Base-by-base conservation (phyloP, 2,329 filamentous ascomycete genomes). In the Cladosporium colombiae region DNA sequence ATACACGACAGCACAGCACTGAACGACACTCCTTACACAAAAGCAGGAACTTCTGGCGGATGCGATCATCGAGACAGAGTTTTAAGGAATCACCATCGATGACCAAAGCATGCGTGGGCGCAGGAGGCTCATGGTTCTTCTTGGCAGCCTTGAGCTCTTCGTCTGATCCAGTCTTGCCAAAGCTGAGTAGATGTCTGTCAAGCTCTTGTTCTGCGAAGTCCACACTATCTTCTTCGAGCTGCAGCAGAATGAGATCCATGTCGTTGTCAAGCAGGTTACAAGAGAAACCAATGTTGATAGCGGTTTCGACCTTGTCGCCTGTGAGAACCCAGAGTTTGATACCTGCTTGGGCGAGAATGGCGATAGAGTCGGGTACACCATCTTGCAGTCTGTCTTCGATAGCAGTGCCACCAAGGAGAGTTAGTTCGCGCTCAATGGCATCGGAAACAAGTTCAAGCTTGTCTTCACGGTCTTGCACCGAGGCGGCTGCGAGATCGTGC, bases 261-360 rank as follows among this genome's bases (percentile, higher is more conserved):
- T 97, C 92, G 78, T 97, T 99, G 79, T 94, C 93, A 64, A 99
- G 86, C 35, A 99, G 84, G 73, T 99, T 99, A 82, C 96, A 99
- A 13, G 96, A 99, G 80, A 98, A 99, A 2, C 95, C 95, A 75
- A 99, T 99, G 81, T 99, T 99, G 87, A 99, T 99, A 66, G 96
- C 95, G 27, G 95, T 99, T 80, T 99, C 95, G 35, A 98, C 94
- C 80, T 98, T 99, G 84, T 99, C 95, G 69, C 96, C 95, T 18
- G 95, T 99, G 70, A 99, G 82, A 63, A 99, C 95, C 95, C 95
- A 99, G 8, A 99, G 86, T 80, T 99, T 99, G 79, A 99, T 97
- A 77, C 96, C 96, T 63, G 95, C 95, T 74, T 93, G 88, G 33
- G 90, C 94, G 62, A 99, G 88, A 53, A 99, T 82, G 60, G 90